A percentile compares a stretch with the other conserved stretches of the same genome.
Conservation (phyloP, 768 basidiomycete genomes). For the Phylloporus sp. region DNA sequence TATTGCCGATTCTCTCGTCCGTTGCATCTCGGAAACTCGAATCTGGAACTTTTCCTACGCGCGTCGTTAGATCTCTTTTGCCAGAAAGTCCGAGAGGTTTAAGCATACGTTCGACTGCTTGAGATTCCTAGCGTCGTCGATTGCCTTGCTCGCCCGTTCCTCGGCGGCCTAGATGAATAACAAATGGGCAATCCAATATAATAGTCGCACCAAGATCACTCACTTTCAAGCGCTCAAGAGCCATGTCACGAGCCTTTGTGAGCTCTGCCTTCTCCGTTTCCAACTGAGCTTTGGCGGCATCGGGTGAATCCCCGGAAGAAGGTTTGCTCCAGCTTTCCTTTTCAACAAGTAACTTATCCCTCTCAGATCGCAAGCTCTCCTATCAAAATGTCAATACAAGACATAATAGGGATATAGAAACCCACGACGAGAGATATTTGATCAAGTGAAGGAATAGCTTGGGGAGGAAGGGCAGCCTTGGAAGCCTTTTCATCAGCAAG, state of each 20-base stretch:
- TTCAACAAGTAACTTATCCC: conserved; percentile 57
- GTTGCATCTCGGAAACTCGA: conserved; percentile 49
- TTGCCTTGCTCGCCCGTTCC: conserved; percentile 41
- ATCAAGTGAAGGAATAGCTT: conserved; percentile 13
- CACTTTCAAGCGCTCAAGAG: conserved; percentile 55
- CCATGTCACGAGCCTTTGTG: conserved; percentile 54
- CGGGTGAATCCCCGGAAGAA: conserved; percentile 20
- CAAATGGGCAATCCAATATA: background rate
- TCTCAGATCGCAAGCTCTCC: conserved; percentile 52
- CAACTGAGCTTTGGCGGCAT: conserved; percentile 38
- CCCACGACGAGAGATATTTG: conserved; percentile 33
- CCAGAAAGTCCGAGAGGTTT: background rate
- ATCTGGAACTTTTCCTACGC: conserved; percentile 58
- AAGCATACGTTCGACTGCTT: conserved; percentile 28
- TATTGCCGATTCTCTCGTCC: conserved; percentile 48
- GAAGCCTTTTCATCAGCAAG: conserved; percentile 36
- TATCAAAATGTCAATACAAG: conserved; percentile 25
- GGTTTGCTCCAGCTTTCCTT: conserved; percentile 40
- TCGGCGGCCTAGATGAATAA: conserved; percentile 32
- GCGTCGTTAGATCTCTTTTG: conserved; percentile 1
- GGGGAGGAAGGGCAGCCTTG: conserved; percentile 16
- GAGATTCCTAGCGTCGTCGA: conserved; percentile 40
- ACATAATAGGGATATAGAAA: background rate
- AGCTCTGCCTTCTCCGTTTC: conserved; percentile 60
- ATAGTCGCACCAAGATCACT: background rate